These are phyloP conservation scores for Arthrobotrys entomopaga DNA, from an alignment of 2,329 filamentous ascomycete genomes.

Conservation along the genomic window DNA sequence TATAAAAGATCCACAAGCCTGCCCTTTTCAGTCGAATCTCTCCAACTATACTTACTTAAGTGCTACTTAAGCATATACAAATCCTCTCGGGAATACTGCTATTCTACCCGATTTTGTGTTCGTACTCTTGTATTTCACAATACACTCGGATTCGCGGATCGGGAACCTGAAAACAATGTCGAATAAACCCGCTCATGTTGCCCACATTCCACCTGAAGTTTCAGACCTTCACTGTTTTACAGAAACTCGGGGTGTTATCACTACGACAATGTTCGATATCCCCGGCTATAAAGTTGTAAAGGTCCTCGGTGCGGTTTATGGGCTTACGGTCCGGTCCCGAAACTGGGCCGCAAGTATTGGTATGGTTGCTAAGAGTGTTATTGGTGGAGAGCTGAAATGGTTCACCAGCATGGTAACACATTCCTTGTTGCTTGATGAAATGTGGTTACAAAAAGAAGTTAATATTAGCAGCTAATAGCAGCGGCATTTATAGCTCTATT, in stretches of 20 bases:
- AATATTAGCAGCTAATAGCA: too few relatives aligned
- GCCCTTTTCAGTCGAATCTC: too few relatives aligned
- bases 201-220: conserved; percentile 31
- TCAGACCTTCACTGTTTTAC: conserved; percentile 66
- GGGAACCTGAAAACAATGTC: conserved; percentile 2
- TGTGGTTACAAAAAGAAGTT: too few relatives aligned
- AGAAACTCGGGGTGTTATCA: conserved; percentile 72
- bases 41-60: too few relatives aligned
- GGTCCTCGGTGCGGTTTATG: conserved; percentile 70
- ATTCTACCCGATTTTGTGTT: too few relatives aligned
- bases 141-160: too few relatives aligned
- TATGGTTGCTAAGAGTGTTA: conserved; percentile 69
- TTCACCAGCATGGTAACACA: conserved; percentile 67
- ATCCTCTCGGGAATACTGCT: background rate
- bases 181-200: conserved; percentile 13
- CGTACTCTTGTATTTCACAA: too few relatives aligned
- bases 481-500: conserved; percentile 64
- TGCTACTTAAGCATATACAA: too few relatives aligned
- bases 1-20: too few relatives aligned
- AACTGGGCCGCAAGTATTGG: conserved; percentile 70
- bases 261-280: conserved; percentile 72
- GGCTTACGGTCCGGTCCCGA: conserved; percentile 69
- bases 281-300: conserved; percentile 70
- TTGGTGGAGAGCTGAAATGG: conserved; percentile 70
- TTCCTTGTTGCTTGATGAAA: too few relatives aligned